Percentiles rank a stretch among this genome's conserved stretches.
Conservation (phyloP, 306 rosid genomes). For the Hippophae gyantsensis region DNA sequence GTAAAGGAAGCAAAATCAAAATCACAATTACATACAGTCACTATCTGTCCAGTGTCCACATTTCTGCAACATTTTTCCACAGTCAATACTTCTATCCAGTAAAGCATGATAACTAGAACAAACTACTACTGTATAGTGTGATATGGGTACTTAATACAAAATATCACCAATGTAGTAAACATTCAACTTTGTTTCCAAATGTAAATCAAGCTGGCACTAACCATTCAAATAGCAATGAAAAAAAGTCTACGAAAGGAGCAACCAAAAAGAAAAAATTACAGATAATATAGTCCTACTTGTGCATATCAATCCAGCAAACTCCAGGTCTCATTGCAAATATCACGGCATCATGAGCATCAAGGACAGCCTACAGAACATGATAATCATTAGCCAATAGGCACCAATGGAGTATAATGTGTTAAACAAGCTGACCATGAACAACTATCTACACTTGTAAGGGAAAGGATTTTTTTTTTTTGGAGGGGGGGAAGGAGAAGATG, state of each 20-base stretch:
- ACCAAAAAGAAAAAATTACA: neutral
- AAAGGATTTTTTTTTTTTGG: neutral
- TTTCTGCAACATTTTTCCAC: too few relatives aligned
- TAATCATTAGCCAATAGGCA: slow-evolving; percentile 1
- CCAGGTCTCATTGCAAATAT: slow-evolving; percentile 75
- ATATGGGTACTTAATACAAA: too few relatives aligned
- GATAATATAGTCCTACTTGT: slow-evolving; percentile 41
- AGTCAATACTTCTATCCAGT: too few relatives aligned
- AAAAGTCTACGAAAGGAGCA: neutral
- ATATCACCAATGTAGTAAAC: neutral
- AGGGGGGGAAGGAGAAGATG: neutral
- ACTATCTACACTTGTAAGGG: neutral
- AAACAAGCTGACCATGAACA: neutral
- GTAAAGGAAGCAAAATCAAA: too few relatives aligned
- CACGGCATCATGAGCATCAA: slow-evolving; percentile 79
- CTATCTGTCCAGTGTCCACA: too few relatives aligned
- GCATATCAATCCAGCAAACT: slow-evolving; percentile 75
- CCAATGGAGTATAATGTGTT: neutral
- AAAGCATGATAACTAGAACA: too few relatives aligned
- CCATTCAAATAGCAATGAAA: neutral
- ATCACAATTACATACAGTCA: too few relatives aligned
- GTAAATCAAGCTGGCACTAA: neutral
- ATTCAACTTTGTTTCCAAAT: neutral
- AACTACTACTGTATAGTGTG: too few relatives aligned
- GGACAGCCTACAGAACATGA: slow-evolving; percentile 66